These are phyloP conservation scores for Blumeria graminis DNA, from an alignment of 2,329 filamentous ascomycete genomes.

Conservation along the genomic window DNA sequence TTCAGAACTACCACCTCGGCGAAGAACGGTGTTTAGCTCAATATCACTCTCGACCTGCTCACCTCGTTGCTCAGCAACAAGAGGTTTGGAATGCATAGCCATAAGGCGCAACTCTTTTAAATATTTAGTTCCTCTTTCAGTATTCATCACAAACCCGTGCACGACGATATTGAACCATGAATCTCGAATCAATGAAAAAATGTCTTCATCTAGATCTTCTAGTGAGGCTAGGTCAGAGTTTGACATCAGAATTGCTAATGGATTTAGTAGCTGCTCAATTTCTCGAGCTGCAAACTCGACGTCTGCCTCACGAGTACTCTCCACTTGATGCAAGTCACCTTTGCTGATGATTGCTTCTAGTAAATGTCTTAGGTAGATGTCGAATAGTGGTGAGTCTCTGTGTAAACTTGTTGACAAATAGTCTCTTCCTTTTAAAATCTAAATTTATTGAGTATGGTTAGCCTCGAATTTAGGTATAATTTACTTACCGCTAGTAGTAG, in stretches of 20 bases:
- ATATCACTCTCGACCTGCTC: slow-evolving; percentile 90
- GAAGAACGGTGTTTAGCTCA: slow-evolving; percentile 79
- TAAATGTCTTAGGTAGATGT: slow-evolving; percentile 62
- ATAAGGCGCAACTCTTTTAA: slow-evolving; percentile 58
- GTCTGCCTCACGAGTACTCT: slow-evolving; percentile 52
- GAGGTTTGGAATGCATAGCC: slow-evolving; percentile 63
- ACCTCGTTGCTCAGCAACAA: slow-evolving; percentile 70
- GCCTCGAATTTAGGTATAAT: background rate
- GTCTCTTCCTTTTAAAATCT: slow-evolving; percentile 56
- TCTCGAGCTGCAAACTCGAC: slow-evolving; percentile 63
- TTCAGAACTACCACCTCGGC: slow-evolving; percentile 61
- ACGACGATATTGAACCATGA: slow-evolving; percentile 97
- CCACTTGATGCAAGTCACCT: slow-evolving; percentile 57
- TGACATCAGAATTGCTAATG: slow-evolving; percentile 67
- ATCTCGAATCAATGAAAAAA: slow-evolving; percentile 54
- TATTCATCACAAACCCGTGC: slow-evolving; percentile 63
- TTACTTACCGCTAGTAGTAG: slow-evolving; percentile 45
- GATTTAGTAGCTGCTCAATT: slow-evolving; percentile 68
- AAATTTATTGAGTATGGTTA: background rate
- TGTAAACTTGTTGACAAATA: slow-evolving; percentile 48
- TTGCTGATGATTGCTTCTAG: slow-evolving; percentile 75
- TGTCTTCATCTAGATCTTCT: slow-evolving; percentile 35
- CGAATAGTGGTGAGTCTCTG: slow-evolving; percentile 49
- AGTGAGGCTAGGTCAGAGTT: slow-evolving; percentile 28
- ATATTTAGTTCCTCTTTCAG: slow-evolving; percentile 48